Base-by-base conservation (phyloP, 2,329 filamentous ascomycete genomes). In the Phialocephala subalpina region DNA sequence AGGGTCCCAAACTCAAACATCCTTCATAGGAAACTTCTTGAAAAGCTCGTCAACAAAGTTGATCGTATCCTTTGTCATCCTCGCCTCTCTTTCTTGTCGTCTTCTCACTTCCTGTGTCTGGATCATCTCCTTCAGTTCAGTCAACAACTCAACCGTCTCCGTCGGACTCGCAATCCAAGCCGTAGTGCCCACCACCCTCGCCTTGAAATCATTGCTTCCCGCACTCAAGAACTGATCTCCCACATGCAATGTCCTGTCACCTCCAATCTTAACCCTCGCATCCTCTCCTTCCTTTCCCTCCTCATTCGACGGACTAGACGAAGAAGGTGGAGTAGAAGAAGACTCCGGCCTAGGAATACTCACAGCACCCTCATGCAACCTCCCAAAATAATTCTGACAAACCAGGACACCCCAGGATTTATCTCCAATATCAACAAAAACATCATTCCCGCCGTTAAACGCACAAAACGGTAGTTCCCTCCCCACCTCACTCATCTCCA, bases 401-500 rank as follows among this genome's bases (percentile, higher is more conserved):
- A 94, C 93, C 38, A 92, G 86, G 2, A 99, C 96, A 70, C 96
- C 96, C 92, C 94, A 97, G 61, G 91, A 94, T 81, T 99, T 99
- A 81, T 99, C 96, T 63, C 96, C 96, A 75, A 99, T 97, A 78
- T 99, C 96, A 62, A 99, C 94, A 79, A 99, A 99, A 49, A 98
- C 94, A 78, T 99, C 96, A 68, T 96, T 95, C 12, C 96, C 96
- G 62, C 95, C 96, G 78, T 99, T 99, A 83, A 99, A 99, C 25
- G 96, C 96, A 77, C 96, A 99, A 76, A 98, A 99, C 0, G 96
- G 96, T 36, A 99, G 82, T 27, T 76, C 72, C 49, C 82, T 79
- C 1, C 91, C 91, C 35, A 91, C 91, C 0, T 86, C 81, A 47
- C 90, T 92, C 73, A 94, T 87, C 79, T 98, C 95, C 4, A 99